These are phyloP conservation scores for Auricularia cornea DNA, from an alignment of 768 basidiomycete species.

Conservation along the genomic window DNA sequence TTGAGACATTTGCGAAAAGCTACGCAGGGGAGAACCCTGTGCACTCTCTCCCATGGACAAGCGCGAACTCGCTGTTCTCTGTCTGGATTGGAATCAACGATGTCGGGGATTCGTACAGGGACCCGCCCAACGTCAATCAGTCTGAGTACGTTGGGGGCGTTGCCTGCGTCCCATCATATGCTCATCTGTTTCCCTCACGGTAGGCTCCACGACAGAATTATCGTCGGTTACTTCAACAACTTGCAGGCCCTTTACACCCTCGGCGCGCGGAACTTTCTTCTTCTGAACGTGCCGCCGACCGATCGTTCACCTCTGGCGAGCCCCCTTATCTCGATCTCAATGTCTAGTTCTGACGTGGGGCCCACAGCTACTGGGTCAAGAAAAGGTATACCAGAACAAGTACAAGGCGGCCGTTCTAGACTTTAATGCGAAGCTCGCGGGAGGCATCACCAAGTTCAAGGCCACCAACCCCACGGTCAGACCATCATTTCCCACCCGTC, in stretches of 20 bases:
- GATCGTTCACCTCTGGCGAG: constrained; percentile 47
- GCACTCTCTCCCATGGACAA: constrained; percentile 48
- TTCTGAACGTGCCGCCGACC: constrained; percentile 53
- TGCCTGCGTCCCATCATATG: neutral
- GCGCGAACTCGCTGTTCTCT: constrained; percentile 49
- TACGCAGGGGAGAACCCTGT: constrained; percentile 13
- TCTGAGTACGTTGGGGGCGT: constrained; percentile 31
- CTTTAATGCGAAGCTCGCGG: constrained; percentile 44
- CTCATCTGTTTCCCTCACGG: neutral
- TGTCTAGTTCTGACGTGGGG: too few relatives aligned
- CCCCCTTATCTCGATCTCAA: too few relatives aligned
- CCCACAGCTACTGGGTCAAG: too few relatives aligned
- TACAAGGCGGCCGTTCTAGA: constrained; percentile 40
- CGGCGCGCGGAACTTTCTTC: constrained; percentile 55
- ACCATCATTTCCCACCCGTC: neutral
- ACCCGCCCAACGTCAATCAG: constrained; percentile 31
- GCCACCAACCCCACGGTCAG: constrained; percentile 39
- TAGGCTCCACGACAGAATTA: constrained; percentile 41
- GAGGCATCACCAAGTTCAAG: constrained; percentile 33
- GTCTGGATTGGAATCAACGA: constrained; percentile 70
- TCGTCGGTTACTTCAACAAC: constrained; percentile 42
- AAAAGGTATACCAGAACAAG: constrained; percentile 26
- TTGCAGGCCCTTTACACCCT: constrained; percentile 42
- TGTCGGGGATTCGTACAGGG: constrained; percentile 43
- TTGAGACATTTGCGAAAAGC: neutral